Conservation (phyloP, 805 yeast species). For the Pichia phayaonensis region DNA sequence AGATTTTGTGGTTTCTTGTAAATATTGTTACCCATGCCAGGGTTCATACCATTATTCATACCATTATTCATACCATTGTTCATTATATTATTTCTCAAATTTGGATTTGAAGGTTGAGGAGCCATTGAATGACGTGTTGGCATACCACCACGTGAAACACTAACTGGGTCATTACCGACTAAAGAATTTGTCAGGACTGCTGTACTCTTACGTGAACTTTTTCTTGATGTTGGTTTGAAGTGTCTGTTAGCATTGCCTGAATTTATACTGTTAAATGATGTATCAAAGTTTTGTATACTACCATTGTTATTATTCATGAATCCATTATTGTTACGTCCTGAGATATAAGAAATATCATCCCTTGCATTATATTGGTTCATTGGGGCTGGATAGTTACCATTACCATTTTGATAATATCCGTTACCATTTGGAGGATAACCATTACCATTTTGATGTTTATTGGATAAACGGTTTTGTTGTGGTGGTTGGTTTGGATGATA, state of each 20-base stretch:
- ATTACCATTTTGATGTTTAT: not conserved
- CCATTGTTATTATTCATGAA: constrained; percentile 1
- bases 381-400: constrained; percentile 5
- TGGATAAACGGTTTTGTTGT: not conserved
- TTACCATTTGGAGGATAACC: constrained; percentile 13
- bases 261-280: constrained; percentile 9
- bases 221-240: constrained; percentile 37
- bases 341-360: constrained; percentile 19
- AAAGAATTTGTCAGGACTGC: constrained; percentile 23
- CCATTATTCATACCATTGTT: not conserved
- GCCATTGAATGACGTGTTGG: constrained; percentile 25
- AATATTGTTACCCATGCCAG: not conserved
- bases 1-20: not conserved
- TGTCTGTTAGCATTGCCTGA: constrained; percentile 14
- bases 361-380: constrained; percentile 8
- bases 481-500: not conserved
- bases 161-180: constrained; percentile 10
- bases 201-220: constrained; percentile 33
- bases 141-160: constrained; percentile 20
- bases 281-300: constrained; percentile 5
- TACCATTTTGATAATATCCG: constrained; percentile 13
- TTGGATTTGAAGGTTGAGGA: constrained; percentile 14
- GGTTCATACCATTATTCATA: not conserved
- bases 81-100: not conserved
- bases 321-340: constrained; percentile 10